These are phyloP conservation scores for Wickerhamomyces subpelliculosus DNA, from an alignment of 805 yeast genomes.

Conservation along the genomic window DNA sequence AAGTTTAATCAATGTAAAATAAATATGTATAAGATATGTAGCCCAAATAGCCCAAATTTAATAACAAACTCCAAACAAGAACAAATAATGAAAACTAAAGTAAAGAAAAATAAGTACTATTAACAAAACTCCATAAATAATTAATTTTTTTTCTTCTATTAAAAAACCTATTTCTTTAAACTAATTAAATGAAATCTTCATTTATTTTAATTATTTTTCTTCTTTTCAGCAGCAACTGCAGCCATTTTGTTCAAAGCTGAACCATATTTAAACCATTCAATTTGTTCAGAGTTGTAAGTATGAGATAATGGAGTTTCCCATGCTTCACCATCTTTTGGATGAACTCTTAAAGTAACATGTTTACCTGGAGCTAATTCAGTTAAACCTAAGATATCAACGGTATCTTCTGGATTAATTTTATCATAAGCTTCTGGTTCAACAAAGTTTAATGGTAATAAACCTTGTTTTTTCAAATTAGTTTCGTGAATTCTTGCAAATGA, in stretches of 20 bases:
- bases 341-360: conserved; percentile 70
- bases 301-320: conserved; percentile 93
- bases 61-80: too few species aligned
- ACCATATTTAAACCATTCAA: conserved; percentile 98
- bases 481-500: conserved; percentile 99
- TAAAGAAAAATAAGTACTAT: too few species aligned
- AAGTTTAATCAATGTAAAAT: too few species aligned
- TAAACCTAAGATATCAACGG: conserved; percentile 81
- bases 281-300: conserved; percentile 94
- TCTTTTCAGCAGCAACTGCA: conserved; percentile 20
- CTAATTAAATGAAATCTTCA: neutral
- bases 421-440: conserved; percentile 86
- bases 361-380: conserved; percentile 88
- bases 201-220: neutral
- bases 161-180: too few species aligned
- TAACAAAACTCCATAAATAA: too few species aligned
- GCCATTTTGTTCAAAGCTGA: conserved; percentile 98
- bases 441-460: conserved; percentile 95
- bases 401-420: conserved; percentile 86
- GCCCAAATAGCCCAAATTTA: too few species aligned
- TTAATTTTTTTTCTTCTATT: too few species aligned
- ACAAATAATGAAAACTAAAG: too few species aligned
- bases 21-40: too few species aligned
- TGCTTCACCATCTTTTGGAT: conserved; percentile 63
- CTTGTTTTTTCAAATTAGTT: conserved; percentile 99